These are phyloP conservation scores for Tetrahymena borealis DNA, from an alignment of 73 alveolate genomes.

Conservation along the genomic window DNA sequence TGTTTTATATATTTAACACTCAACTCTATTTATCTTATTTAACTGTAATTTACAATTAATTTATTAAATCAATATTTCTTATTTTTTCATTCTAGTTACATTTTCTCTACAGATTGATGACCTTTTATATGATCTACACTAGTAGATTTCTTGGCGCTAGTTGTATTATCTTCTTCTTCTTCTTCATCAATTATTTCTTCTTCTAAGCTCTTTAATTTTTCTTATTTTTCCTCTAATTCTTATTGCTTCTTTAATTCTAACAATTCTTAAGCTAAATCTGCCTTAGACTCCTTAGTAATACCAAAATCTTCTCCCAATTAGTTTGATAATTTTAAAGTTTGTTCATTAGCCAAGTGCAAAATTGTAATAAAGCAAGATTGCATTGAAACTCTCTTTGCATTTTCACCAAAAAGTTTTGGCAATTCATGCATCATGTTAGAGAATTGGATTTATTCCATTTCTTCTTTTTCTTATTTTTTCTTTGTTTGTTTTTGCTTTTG, in stretches of 20 bases:
- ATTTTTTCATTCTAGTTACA: neutral
- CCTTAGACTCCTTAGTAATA: neutral
- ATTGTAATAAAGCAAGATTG: slow-evolving; percentile 46
- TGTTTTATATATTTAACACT: too few species aligned
- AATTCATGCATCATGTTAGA: neutral
- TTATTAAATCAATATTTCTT: neutral
- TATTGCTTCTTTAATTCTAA: neutral
- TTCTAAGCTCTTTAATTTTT: neutral
- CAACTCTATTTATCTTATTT: neutral
- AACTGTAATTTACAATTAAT: neutral
- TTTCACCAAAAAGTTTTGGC: neutral
- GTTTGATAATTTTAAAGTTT: slow-evolving; percentile 8
- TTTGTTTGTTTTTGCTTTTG: neutral
- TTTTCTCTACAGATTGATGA: neutral
- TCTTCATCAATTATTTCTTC: neutral
- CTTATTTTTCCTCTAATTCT: neutral
- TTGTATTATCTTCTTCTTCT: neutral
- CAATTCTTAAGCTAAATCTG: neutral
- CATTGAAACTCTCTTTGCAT: slow-evolving; percentile 14
- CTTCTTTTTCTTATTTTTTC: neutral
- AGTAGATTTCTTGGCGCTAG: neutral
- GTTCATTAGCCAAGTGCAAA: slow-evolving; percentile 43
- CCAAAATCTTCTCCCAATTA: slow-evolving; percentile 11
- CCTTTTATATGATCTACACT: neutral
- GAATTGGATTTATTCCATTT: neutral